Conservation (phyloP, 2,329 filamentous ascomycete genomes). For the Cladosporium sp. region DNA sequence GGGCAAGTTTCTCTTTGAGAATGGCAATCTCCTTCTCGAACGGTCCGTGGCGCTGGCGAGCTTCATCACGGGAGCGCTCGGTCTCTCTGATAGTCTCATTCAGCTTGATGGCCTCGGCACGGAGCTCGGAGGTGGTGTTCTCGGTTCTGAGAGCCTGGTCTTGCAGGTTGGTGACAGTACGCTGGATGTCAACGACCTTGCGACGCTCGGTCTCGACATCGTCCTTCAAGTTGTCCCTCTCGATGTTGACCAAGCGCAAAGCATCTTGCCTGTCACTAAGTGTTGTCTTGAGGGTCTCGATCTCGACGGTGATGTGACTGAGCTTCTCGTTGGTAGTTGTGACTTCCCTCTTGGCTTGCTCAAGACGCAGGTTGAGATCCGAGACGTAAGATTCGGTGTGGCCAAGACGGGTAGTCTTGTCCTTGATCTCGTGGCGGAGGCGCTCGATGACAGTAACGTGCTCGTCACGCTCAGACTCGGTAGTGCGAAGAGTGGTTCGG, state of each 20-base stretch:
- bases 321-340: constrained; percentile 30
- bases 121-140: constrained; percentile 13
- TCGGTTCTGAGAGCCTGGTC: constrained; percentile 18
- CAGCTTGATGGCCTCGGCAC: constrained; percentile 27
- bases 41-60: constrained; percentile 28
- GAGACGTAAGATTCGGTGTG: constrained; percentile 28
- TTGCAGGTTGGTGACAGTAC: constrained; percentile 27
- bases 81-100: constrained; percentile 30
- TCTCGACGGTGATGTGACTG: constrained; percentile 28
- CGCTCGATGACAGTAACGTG: constrained; percentile 31
- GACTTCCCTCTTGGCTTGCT: constrained; percentile 31
- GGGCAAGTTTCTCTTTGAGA: constrained; percentile 29
- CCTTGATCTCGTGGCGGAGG: constrained; percentile 32
- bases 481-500: constrained; percentile 30
- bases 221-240: constrained; percentile 31
- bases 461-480: constrained; percentile 35
- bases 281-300: constrained; percentile 26
- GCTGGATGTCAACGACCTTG: constrained; percentile 27
- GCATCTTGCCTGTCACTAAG: constrained; percentile 32
- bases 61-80: constrained; percentile 34
- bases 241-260: constrained; percentile 28
- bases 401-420: constrained; percentile 27
- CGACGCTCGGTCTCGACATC: constrained; percentile 31
- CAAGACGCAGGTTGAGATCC: constrained; percentile 28
- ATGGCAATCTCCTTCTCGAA: constrained; percentile 27